A percentile compares a stretch with the other conserved stretches of the same genome.
These are phyloP conservation scores for Botrytis paeoniae DNA, from an alignment of 2,329 filamentous ascomycete species.

Conservation along the genomic window DNA sequence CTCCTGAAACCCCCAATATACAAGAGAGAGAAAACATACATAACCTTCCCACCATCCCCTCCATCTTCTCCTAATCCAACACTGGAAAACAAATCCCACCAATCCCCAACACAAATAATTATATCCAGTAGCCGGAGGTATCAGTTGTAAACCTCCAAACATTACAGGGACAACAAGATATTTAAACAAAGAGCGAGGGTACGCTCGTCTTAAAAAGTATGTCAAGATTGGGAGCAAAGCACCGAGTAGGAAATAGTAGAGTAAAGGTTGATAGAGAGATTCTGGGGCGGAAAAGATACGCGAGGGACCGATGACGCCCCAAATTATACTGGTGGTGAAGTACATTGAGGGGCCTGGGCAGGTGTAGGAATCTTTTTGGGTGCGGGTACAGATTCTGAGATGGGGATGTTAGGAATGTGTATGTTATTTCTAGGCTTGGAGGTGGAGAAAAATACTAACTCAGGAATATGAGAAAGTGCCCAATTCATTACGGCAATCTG, in stretches of 20 bases:
- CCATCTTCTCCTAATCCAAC: slow-evolving; percentile 39
- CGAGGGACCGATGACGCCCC: slow-evolving; percentile 46
- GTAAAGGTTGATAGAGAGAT: slow-evolving; percentile 48
- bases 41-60: slow-evolving; percentile 73
- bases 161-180: slow-evolving; percentile 68
- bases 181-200: slow-evolving; percentile 58
- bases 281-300: slow-evolving; percentile 48
- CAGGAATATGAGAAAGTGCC: slow-evolving; percentile 57
- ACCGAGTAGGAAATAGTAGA: slow-evolving; percentile 53
- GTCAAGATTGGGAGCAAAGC: slow-evolving; percentile 56
- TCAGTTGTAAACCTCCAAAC: slow-evolving; percentile 59
- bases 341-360: slow-evolving; percentile 49
- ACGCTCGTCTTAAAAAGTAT: slow-evolving; percentile 53
- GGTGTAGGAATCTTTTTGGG: slow-evolving; percentile 49
- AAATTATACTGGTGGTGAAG: slow-evolving; percentile 55
- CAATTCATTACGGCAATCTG: slow-evolving; percentile 63
- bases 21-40: background rate
- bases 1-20: too few species aligned
- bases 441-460: slow-evolving; percentile 26
- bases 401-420: slow-evolving; percentile 62
- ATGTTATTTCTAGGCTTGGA: slow-evolving; percentile 55
- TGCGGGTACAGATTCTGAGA: slow-evolving; percentile 57
- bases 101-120: slow-evolving; percentile 39
- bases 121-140: slow-evolving; percentile 68
- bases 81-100: slow-evolving; percentile 64